Evolutionary conservation across 495 filamentous ascomycete genomes (phyloP), one percentile per base, ranked within the genome.

Genomic region (Talaromyces proteolyticus): DNA sequence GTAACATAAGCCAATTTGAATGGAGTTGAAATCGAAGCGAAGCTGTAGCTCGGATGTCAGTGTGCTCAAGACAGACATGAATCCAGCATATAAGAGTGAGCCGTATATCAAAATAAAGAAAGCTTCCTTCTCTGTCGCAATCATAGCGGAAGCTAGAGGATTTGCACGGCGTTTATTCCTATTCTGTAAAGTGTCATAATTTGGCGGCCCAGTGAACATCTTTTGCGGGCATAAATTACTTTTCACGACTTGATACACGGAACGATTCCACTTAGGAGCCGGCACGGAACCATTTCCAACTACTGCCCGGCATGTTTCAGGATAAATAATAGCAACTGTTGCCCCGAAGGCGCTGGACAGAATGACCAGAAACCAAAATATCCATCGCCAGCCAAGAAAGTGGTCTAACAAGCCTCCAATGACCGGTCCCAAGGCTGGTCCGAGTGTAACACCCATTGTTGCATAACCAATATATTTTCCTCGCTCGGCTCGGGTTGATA

Each of bases 361-460:
- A 39, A 89, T 87, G 42, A 75, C 70, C 23, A 87, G 68, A 53
- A 89, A 88, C 84, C 84, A 89, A 59, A 90, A 92, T 38, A 87
- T 85, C 42, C 77, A 70, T 20, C 79, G 59, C 86, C 86, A 91
- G 0, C 82, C 84, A 0, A 88, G 67, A 41, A 77, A 85, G 24
- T 86, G 71, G 7, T 73, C 66, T 1, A 89, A 64, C 0, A 88
- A 51, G 0, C 86, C 86, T 2, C 86, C 86, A 16, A 89, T 71
- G 0, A 86, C 70, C 0, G 83, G 84, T 1, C 78, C 81, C 3
- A 86, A 49, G 0, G 77, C 68, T 3, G 81, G 78, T 0, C 77
- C 80, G 7, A 70, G 29, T 0, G 63, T 57, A 2, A 57, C 50
- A 0, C 64, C 62, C 37, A 64, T 52, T 10, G 54, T 40, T 1